These are phyloP conservation scores for Imleria badia DNA, from an alignment of 768 basidiomycete genomes.

Conservation along the genomic window DNA sequence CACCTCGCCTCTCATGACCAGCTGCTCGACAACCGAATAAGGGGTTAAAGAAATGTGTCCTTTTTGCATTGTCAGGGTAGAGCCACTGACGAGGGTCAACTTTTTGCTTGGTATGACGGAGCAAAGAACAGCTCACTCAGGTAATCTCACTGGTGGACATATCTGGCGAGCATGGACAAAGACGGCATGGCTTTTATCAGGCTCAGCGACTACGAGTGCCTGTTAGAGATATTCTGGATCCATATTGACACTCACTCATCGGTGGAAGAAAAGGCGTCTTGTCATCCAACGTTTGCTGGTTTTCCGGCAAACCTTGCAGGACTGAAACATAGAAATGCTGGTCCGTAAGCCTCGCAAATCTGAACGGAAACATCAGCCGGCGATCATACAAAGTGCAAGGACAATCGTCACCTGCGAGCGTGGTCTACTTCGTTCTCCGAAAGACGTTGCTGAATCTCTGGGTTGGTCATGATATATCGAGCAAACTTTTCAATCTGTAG, in stretches of 20 bases:
- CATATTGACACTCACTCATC: slow-evolving; percentile 55
- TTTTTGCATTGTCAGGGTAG: slow-evolving; percentile 68
- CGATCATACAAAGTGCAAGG: not conserved
- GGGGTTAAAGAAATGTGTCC: slow-evolving; percentile 81
- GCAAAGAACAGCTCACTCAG: slow-evolving; percentile 51
- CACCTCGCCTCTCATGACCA: slow-evolving; percentile 68
- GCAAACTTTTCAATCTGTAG: slow-evolving; percentile 85
- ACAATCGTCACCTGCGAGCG: slow-evolving; percentile 59
- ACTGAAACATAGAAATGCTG: slow-evolving; percentile 79
- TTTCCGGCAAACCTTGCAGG: slow-evolving; percentile 76
- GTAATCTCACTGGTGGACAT: slow-evolving; percentile 67
- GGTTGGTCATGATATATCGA: slow-evolving; percentile 69
- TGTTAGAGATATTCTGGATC: slow-evolving; percentile 2
- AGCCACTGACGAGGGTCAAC: slow-evolving; percentile 49
- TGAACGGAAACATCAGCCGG: slow-evolving; percentile 26
- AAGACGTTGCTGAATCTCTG: slow-evolving; percentile 71
- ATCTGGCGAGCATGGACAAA: slow-evolving; percentile 75
- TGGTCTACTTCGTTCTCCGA: slow-evolving; percentile 83
- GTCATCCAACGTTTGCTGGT: slow-evolving; percentile 78
- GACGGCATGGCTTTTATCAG: slow-evolving; percentile 74
- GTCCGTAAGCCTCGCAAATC: slow-evolving; percentile 76
- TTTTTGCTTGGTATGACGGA: not conserved
- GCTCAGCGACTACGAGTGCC: slow-evolving; percentile 61
- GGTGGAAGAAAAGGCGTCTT: slow-evolving; percentile 63
- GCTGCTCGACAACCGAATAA: slow-evolving; percentile 73